Conservation (phyloP, 2,329 filamentous ascomycete species). For the Hypoxylon sp. region DNA sequence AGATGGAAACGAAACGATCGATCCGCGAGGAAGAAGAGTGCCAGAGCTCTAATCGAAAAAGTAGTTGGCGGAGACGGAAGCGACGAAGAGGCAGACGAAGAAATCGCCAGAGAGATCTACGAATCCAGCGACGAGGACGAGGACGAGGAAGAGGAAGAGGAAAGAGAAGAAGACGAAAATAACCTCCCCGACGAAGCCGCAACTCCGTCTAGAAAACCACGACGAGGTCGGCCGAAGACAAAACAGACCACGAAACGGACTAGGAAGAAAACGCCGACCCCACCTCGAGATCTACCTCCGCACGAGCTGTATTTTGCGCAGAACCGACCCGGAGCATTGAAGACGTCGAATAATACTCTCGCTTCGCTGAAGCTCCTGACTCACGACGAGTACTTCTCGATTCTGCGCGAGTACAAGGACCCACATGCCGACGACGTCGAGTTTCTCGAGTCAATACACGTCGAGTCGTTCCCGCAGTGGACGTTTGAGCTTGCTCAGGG, state of each 20-base stretch:
- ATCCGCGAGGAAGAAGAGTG: constrained; percentile 89
- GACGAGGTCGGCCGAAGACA: constrained; percentile 61
- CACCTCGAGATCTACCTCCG: constrained; percentile 84
- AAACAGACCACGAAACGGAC: constrained; percentile 53
- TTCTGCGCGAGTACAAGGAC: constrained; percentile 75
- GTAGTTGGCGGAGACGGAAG: constrained; percentile 74
- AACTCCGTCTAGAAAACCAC: constrained; percentile 66
- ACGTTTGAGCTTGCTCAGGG: constrained; percentile 87
- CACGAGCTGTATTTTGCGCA: constrained; percentile 96
- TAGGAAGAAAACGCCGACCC: constrained; percentile 80
- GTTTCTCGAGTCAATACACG: constrained; percentile 81
- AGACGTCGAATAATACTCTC: constrained; percentile 90
- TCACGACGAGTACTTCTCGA: constrained; percentile 90
- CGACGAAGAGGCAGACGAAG: constrained; percentile 80
- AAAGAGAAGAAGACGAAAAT: constrained; percentile 54
- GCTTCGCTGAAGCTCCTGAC: constrained; percentile 82
- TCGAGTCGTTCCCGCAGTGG: constrained; percentile 91
- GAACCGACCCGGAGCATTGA: constrained; percentile 83
- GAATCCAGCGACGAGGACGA: constrained; percentile 69
- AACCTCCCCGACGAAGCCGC: constrained; percentile 50
- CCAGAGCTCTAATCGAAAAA: constrained; percentile 80
- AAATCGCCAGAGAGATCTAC: constrained; percentile 78
- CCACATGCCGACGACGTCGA: constrained; percentile 78
- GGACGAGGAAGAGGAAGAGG: constrained; percentile 56
- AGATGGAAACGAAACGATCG: constrained; percentile 80